Conservation (phyloP, 2,329 filamentous ascomycete genomes). For the Phialophora tarda region DNA sequence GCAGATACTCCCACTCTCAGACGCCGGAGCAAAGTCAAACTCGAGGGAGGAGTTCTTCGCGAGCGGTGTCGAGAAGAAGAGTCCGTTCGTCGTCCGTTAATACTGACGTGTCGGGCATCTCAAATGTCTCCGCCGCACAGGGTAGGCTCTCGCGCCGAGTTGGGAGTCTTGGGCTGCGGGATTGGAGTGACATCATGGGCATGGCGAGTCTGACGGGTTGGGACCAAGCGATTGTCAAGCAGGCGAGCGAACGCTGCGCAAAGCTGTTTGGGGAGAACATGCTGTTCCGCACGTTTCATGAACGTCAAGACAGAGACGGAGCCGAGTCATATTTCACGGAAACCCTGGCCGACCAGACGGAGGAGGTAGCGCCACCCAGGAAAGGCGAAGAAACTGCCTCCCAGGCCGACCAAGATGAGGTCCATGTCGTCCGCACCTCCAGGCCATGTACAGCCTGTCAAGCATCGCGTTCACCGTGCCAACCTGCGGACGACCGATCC, state of each 20-base stretch:
- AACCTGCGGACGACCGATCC: constrained; percentile 7
- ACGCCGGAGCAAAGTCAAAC: constrained; percentile 4
- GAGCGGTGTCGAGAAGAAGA: constrained; percentile 3
- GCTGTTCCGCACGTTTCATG: constrained; percentile 63
- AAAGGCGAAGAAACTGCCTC: constrained; percentile 9
- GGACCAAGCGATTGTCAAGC: constrained; percentile 65
- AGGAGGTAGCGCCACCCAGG: constrained; percentile 1
- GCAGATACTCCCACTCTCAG: constrained; percentile 10
- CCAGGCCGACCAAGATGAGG: constrained; percentile 5
- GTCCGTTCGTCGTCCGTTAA: constrained; percentile 19
- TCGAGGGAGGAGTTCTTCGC: constrained; percentile 17
- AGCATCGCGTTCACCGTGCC: constrained; percentile 16
- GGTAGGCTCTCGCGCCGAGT: constrained; percentile 12
- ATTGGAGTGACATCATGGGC: constrained; percentile 86
- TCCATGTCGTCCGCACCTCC: constrained; percentile 23
- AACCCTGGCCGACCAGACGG: constrained; percentile 27
- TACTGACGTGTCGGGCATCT: constrained; percentile 18
- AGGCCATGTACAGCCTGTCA: constrained; percentile 25
- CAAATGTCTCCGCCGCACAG: background rate
- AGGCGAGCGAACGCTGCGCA: constrained; percentile 75
- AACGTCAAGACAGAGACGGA: constrained; percentile 41
- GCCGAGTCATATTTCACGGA: constrained; percentile 30
- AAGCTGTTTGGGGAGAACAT: constrained; percentile 76
- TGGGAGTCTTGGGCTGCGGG: constrained; percentile 56
- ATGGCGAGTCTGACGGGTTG: constrained; percentile 78